Evolutionary conservation across 257 asterid genomes (phyloP), one percentile per base, ranked within the genome.

Genomic region (Przewalskia tangutica): DNA sequence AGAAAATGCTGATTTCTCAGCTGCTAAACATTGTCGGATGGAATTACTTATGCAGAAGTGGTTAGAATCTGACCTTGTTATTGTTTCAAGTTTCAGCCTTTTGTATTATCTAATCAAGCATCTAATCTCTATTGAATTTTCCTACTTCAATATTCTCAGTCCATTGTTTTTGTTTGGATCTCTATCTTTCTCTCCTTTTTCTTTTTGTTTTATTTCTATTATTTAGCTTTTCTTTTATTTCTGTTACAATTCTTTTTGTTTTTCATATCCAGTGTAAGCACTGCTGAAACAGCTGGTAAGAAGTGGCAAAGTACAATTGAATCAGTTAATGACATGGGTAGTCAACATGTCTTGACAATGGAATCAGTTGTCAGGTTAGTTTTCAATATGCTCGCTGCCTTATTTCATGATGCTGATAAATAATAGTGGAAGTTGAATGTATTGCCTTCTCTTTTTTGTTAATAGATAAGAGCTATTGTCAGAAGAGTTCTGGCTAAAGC

Each of bases 1-100:
- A 82, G 98, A 94, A 77, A 88, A 70, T 90, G 91, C 95, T 20
- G 93, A 90, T 77, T 90, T 90, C 86, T 89, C 95, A 71, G 97
- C 92, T 70, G 91, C 97, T 79, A 94, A 94, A 89, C 97, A 92
- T 88, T 90, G 97, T 85, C 93, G 97, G 76, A 85, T 94, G 92
- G 97, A 94, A 86, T 84, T 86, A 55, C 89, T 94, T 78, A 54
- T 88, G 81, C 97, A 92, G 83, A 88, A 94, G 63, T 90, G 97
- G 98, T 94, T 58, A 60, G 34, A n/a, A 56, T 46, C 34, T n/a
- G 34, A 18, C 36, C 14, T 50, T 68, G 8, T 54, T 60, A 18
- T 84, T 82, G 20, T 18, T 20, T 48, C 4, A 9, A 46, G 60
- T 73, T 11, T 73, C 60, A 20, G 79, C 20, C 1, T 20, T 48